Evolutionary conservation across 768 basidiomycete species (phyloP).

Genomic region (Leccinum broughii): DNA sequence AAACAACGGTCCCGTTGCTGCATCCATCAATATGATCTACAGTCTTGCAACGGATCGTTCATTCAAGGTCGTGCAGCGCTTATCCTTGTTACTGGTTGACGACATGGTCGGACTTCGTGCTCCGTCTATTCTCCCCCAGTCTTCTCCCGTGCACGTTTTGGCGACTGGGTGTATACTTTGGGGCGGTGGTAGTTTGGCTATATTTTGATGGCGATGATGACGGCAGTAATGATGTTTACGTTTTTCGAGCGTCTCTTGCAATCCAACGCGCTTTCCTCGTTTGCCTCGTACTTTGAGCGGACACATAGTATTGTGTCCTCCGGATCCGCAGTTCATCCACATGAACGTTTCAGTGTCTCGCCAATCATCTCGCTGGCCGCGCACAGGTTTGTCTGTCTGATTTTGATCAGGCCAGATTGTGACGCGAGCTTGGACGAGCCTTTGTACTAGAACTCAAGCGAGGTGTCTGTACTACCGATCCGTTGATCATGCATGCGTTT

Average conservation of each 20-base stretch:
- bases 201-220: constrained; percentile 1
- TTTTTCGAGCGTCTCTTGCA: background rate
- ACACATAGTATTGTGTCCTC: background rate
- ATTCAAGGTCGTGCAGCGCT: background rate
- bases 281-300: background rate
- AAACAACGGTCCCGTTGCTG: constrained; percentile 22
- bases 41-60: background rate
- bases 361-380: background rate
- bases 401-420: background rate
- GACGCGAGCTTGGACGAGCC: no score
- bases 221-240: background rate
- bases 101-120: constrained; percentile 13
- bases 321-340: background rate
- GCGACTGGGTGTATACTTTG: background rate
- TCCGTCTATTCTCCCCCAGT: constrained; percentile 21
- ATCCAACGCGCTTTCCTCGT: background rate
- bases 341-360: background rate
- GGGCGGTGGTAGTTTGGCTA: background rate
- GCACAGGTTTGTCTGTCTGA: background rate
- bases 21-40: background rate
- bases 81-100: constrained; percentile 15
- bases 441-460: background rate
- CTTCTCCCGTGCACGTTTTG: background rate
- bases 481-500: background rate
- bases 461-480: background rate